Conservation (phyloP, 345 rosid species). For the Acer campestre region DNA sequence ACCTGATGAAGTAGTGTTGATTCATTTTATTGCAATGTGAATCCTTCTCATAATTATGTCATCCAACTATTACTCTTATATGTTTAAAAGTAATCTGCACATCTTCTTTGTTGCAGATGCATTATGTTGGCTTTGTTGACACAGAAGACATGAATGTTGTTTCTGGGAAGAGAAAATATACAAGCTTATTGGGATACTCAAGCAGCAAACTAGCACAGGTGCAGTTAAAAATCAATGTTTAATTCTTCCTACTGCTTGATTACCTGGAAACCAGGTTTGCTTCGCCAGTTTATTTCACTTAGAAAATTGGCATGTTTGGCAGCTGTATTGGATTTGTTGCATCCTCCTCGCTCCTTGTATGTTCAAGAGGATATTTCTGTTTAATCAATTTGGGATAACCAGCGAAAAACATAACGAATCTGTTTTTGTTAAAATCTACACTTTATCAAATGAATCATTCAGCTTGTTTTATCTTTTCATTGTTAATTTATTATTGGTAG, state of each 20-base stretch:
- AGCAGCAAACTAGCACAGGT: conserved; percentile 96
- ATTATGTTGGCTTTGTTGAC: conserved; percentile 85
- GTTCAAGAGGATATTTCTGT: not conserved
- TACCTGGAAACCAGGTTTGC: not conserved
- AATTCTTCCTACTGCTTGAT: conserved; percentile 12
- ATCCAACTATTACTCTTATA: conserved; percentile 12
- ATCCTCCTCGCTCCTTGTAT: not conserved
- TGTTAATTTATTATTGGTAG: not conserved
- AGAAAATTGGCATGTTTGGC: not conserved
- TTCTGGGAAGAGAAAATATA: conserved; percentile 72
- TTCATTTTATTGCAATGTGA: not conserved
- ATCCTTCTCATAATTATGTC: conserved; percentile 15
- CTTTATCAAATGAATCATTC: not conserved
- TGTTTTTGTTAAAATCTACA: not conserved
- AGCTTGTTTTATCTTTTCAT: not conserved
- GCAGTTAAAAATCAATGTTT: conserved; percentile 20
- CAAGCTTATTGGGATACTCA: conserved; percentile 74
- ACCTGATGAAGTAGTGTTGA: not conserved
- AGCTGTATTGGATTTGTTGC: not conserved
- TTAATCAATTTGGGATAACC: not conserved
- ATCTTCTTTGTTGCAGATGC: conserved; percentile 62
- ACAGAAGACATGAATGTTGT: conserved; percentile 85
- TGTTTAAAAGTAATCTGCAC: conserved; percentile 13
- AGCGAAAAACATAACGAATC: not conserved
- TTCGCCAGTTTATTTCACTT: not conserved